Conservation (phyloP, 2,329 filamentous ascomycete species). For the Gliomastix tumulicola region DNA sequence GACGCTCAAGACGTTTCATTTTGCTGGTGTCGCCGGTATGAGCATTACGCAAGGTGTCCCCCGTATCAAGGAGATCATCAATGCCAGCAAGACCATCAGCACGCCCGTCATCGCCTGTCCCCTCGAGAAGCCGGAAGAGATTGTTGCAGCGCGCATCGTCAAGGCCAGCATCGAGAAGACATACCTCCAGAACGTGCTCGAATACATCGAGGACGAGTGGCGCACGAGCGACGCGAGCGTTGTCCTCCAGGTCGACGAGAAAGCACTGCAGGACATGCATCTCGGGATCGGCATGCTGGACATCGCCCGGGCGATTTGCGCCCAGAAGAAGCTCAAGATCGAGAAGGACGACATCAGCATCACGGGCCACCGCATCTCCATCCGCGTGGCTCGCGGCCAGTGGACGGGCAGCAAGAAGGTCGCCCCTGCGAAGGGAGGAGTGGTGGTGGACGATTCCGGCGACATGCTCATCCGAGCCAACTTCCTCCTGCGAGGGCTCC, state of each 20-base stretch:
- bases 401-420: constrained; percentile 17
- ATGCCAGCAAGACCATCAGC: constrained; percentile 88
- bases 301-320: constrained; percentile 70
- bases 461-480: constrained; percentile 71
- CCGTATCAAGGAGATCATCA: constrained; percentile 99
- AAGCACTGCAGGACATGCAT: constrained; percentile 72
- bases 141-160: constrained; percentile 79
- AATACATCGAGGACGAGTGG: constrained; percentile 84
- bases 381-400: constrained; percentile 58
- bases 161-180: constrained; percentile 96
- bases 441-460: constrained; percentile 37
- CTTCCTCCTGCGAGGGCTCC: constrained; percentile 74
- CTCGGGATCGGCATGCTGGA: constrained; percentile 70
- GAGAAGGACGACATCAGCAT: constrained; percentile 58
- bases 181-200: constrained; percentile 73
- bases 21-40: constrained; percentile 98
- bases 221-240: constrained; percentile 69
- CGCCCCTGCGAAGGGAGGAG: constrained; percentile 32
- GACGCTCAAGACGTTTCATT: constrained; percentile 99
- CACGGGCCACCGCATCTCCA: constrained; percentile 56
- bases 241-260: constrained; percentile 72
- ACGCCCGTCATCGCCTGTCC: constrained; percentile 90
- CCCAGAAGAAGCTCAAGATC: constrained; percentile 77
- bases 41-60: constrained; percentile 98
- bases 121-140: constrained; percentile 66